Conservation (phyloP, 371 early-diverging fungal species). For the Mucor plumbeus region DNA sequence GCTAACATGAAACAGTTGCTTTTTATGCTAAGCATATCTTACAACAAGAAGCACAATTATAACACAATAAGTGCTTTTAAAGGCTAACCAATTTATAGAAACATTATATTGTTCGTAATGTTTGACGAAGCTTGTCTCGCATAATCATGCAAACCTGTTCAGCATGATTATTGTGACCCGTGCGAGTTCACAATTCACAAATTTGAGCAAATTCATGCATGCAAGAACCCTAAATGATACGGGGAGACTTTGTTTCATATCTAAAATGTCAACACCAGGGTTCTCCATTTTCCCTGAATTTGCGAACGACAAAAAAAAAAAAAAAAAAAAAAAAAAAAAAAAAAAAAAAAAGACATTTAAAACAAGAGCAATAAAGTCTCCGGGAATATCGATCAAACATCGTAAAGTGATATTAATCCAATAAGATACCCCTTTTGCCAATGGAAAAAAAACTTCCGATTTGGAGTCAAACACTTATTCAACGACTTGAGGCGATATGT, state of each 20-base stretch:
- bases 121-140: too few relatives aligned
- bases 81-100: too few relatives aligned
- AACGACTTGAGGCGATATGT: background rate
- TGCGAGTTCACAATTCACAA: too few relatives aligned
- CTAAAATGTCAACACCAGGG: background rate
- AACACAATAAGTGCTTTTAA: too few relatives aligned
- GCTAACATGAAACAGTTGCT: too few relatives aligned
- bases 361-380: constrained; percentile 4
- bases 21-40: too few relatives aligned
- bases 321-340: too few relatives aligned
- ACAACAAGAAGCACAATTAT: too few relatives aligned
- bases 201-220: background rate
- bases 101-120: too few relatives aligned
- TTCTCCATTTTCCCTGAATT: background rate
- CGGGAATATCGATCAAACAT: constrained; percentile 3
- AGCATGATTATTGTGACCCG: too few relatives aligned
- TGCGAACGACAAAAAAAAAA: too few relatives aligned
- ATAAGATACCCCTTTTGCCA: background rate
- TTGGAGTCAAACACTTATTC: background rate
- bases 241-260: background rate
- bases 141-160: too few relatives aligned
- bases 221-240: background rate
- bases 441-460: background rate
- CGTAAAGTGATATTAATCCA: background rate
- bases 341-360: background rate